Percentiles rank a stretch among this genome's conserved stretches.
Evolutionary conservation across 257 asterid genomes (phyloP).

Genomic region (Agastache rugosa): DNA sequence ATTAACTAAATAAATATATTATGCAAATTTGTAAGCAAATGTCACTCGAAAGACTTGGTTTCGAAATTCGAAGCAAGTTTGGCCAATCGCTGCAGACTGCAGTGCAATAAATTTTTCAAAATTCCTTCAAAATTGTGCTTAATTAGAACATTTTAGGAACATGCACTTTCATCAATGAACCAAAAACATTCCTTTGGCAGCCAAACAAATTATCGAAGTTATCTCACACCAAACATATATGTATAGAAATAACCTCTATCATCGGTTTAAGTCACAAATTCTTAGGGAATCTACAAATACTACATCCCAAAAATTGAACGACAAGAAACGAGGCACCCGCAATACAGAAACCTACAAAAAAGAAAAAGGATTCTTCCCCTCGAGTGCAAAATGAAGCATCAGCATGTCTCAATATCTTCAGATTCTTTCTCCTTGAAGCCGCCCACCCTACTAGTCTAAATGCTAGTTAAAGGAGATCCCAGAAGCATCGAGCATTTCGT

Average conservation of each 20-base stretch:
- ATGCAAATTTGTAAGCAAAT: too few species aligned
- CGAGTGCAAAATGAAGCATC: background rate
- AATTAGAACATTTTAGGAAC: background rate
- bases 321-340: background rate
- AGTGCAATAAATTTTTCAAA: background rate
- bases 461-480: background rate
- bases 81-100: background rate
- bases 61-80: too few species aligned
- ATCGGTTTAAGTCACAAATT: background rate
- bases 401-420: background rate
- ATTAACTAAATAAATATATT: too few species aligned
- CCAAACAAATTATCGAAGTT: background rate
- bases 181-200: background rate
- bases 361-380: background rate
- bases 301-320: conserved; percentile 4
- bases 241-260: background rate
- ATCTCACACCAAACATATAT: background rate
- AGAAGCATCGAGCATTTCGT: conserved; percentile 17
- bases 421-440: background rate
- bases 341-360: background rate
- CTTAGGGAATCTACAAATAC: conserved; percentile 27
- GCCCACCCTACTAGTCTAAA: background rate
- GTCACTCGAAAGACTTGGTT: too few species aligned
- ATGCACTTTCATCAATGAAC: background rate
- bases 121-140: background rate